Conservation (phyloP, 257 asterid species). For the Solanum gandarillasii region DNA sequence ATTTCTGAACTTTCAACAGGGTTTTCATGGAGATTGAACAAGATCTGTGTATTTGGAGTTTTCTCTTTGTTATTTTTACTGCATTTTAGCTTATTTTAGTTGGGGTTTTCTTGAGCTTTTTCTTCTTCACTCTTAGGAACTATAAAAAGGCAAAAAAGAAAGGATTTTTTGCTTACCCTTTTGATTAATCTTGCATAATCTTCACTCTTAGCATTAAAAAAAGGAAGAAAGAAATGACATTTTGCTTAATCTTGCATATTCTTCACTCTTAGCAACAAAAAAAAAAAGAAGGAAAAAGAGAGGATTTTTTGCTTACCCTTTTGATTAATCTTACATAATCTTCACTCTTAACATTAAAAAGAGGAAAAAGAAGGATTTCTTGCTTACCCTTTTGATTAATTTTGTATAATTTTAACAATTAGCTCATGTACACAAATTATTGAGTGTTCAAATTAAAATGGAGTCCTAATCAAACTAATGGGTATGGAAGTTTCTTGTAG, state of each 20-base stretch:
- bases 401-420: not conserved
- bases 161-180: not conserved
- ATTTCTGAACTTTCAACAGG: not conserved
- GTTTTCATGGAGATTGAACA: constrained; percentile 1
- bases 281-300: not conserved
- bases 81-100: not conserved
- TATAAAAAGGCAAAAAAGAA: not conserved
- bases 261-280: not conserved
- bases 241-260: not conserved
- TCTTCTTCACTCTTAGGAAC: not conserved
- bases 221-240: not conserved
- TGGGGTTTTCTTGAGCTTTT: not conserved
- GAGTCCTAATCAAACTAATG: not conserved
- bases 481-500: not conserved
- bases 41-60: constrained; percentile 24
- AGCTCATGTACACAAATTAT: not conserved
- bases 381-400: not conserved
- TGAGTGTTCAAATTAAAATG: not conserved
- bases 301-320: not conserved
- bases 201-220: not conserved
- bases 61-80: constrained; percentile 18
- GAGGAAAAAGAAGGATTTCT: not conserved
- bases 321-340: not conserved
- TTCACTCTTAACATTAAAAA: not conserved
- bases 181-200: not conserved